Evolutionary conservation across 805 yeast species (phyloP).

Genomic region (Hanseniaspora hatyaiensis): DNA sequence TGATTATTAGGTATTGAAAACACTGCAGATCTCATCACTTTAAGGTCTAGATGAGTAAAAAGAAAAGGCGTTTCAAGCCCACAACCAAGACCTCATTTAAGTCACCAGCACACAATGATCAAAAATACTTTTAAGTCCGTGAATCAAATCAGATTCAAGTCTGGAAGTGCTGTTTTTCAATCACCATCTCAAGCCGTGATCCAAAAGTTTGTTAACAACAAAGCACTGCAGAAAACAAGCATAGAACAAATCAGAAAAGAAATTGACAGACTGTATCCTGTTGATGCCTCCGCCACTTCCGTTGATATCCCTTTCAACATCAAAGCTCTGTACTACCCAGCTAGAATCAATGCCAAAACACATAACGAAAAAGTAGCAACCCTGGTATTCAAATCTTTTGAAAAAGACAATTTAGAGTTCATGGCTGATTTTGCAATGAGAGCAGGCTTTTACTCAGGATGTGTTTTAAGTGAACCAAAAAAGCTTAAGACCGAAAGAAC

Average conservation of each 20-base stretch:
- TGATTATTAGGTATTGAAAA: no score
- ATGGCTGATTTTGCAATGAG: slow-evolving; percentile 77
- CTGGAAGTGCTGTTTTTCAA: slow-evolving; percentile 15
- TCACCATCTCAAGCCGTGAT: slow-evolving; percentile 17
- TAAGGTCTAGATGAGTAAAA: background rate
- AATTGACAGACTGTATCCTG: slow-evolving; percentile 18
- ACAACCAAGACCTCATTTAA: background rate
- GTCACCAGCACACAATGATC: slow-evolving; percentile 6
- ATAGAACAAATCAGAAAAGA: slow-evolving; percentile 22
- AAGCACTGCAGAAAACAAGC: slow-evolving; percentile 31
- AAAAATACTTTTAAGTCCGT: background rate
- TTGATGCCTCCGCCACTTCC: slow-evolving; percentile 17
- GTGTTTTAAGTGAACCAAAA: slow-evolving; percentile 68
- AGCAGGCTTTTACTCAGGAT: slow-evolving; percentile 79
- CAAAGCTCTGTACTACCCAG: slow-evolving; percentile 69
- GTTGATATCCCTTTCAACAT: slow-evolving; percentile 75
- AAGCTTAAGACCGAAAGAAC: slow-evolving; percentile 61
- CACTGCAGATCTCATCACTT: no score
- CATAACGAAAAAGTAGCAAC: slow-evolving; percentile 74
- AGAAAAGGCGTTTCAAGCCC: background rate
- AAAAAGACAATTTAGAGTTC: slow-evolving; percentile 57
- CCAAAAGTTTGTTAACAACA: slow-evolving; percentile 12
- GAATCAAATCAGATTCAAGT: background rate
- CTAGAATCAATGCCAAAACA: slow-evolving; percentile 52
- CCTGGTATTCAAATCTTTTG: slow-evolving; percentile 59